phyloP scores from a whole-genome alignment of 176 grass and related monocot genomes.

The Pontederia crassipes region DNA sequence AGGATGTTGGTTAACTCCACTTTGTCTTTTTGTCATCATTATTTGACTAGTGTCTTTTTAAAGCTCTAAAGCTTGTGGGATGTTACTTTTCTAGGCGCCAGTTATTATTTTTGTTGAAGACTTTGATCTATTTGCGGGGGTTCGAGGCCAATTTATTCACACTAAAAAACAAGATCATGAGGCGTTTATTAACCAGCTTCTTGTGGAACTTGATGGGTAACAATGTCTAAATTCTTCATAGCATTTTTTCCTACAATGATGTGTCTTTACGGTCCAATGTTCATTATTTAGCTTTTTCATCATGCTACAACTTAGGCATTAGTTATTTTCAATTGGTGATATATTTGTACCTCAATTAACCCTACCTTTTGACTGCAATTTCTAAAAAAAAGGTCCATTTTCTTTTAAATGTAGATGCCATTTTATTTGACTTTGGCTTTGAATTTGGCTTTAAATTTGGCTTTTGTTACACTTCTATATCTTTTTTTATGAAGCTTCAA shows the following conservation, averaged over 20 bases:
- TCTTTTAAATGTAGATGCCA: too few relatives aligned
- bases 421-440: too few relatives aligned
- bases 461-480: too few relatives aligned
- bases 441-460: too few relatives aligned
- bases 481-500: too few relatives aligned
- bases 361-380: too few relatives aligned
- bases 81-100: slow-evolving; percentile 12
- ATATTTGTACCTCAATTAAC: too few relatives aligned
- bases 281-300: too few relatives aligned
- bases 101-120: slow-evolving; percentile 33
- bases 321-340: too few relatives aligned
- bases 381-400: too few relatives aligned
- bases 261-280: not conserved
- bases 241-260: not conserved
- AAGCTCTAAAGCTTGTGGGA: not conserved
- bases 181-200: slow-evolving; percentile 32
- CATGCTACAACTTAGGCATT: too few relatives aligned
- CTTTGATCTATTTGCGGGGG: slow-evolving; percentile 30
- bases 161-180: slow-evolving; percentile 33
- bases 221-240: not conserved
- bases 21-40: not conserved
- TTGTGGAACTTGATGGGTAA: slow-evolving; percentile 35
- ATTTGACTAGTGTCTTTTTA: not conserved
- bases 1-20: too few relatives aligned
- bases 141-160: slow-evolving; percentile 27